phyloP scores from a whole-genome alignment of 495 filamentous ascomycete genomes.

The Aspergillus nanangensis region DNA sequence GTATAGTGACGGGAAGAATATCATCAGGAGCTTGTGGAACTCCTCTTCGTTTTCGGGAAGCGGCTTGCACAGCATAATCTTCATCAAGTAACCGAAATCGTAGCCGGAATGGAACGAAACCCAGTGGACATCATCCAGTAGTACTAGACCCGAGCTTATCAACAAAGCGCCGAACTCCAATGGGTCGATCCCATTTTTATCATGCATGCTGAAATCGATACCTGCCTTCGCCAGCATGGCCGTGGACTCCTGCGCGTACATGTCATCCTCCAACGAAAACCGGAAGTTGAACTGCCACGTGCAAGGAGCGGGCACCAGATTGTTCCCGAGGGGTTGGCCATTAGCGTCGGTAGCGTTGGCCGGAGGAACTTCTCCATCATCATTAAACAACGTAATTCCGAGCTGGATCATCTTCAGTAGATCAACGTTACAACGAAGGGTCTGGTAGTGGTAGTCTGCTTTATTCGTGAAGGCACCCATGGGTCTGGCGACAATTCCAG shows the following conservation, averaged over 20 bases:
- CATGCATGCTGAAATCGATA: constrained; percentile 78
- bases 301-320: constrained; percentile 65
- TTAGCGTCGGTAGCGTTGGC: constrained; percentile 56
- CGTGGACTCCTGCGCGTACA: constrained; percentile 93
- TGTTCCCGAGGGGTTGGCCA: constrained; percentile 45
- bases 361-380: constrained; percentile 80
- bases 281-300: constrained; percentile 99
- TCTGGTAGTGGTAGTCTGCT: constrained; percentile 98
- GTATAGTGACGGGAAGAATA: constrained; percentile 88
- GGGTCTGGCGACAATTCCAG: constrained; percentile 88
- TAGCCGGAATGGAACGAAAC: constrained; percentile 98
- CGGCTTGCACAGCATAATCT: constrained; percentile 74
- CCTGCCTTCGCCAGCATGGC: constrained; percentile 80
- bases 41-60: constrained; percentile 83
- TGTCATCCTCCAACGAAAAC: constrained; percentile 88
- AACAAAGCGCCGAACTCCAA: constrained; percentile 81
- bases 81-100: constrained; percentile 95
- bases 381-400: constrained; percentile 85
- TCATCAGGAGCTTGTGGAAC: constrained; percentile 77
- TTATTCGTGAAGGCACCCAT: constrained; percentile 92
- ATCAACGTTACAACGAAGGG: constrained; percentile 93
- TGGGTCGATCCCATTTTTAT: constrained; percentile 87
- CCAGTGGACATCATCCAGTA: constrained; percentile 85
- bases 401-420: constrained; percentile 95
- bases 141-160: constrained; percentile 87